Percentiles rank a stretch among this genome's conserved stretches.
Evolutionary conservation across 202 grass and related monocot genomes (phyloP).

Genomic region (Zizania palustris): DNA sequence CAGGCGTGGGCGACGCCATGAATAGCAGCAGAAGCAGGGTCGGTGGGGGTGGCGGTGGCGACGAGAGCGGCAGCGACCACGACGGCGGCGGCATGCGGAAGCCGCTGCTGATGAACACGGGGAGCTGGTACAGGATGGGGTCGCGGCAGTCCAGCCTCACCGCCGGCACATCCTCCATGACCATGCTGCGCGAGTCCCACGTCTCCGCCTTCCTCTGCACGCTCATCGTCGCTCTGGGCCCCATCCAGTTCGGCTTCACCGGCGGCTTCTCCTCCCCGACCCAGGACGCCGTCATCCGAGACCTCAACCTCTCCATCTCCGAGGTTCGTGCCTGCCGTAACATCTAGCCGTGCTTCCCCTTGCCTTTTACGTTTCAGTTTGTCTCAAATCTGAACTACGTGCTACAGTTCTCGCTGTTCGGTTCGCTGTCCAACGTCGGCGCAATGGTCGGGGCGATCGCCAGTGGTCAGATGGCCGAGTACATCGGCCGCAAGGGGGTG

Average conservation of each 20-base stretch:
- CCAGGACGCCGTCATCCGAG: slow-evolving; percentile 72
- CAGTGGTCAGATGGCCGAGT: slow-evolving; percentile 88
- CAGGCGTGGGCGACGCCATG: slow-evolving; percentile 19
- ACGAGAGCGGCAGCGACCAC: slow-evolving; percentile 71
- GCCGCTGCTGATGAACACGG: slow-evolving; percentile 76
- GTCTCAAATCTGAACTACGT: not conserved
- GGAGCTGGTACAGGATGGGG: slow-evolving; percentile 93
- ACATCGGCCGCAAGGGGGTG: slow-evolving; percentile 91
- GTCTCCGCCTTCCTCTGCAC: slow-evolving; percentile 93
- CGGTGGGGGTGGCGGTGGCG: slow-evolving; percentile 31
- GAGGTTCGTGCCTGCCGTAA: slow-evolving; percentile 43
- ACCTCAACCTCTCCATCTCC: slow-evolving; percentile 83
- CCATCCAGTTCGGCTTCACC: slow-evolving; percentile 98
- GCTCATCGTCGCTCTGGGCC: slow-evolving; percentile 91
- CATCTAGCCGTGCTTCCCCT: not conserved
- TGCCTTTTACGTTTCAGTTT: not conserved
- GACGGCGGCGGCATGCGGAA: slow-evolving; percentile 59
- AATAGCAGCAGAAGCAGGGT: slow-evolving; percentile 6
- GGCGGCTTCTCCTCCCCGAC: slow-evolving; percentile 89
- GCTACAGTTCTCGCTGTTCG: slow-evolving; percentile 83
- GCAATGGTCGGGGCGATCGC: slow-evolving; percentile 94
- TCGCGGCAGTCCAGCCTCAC: slow-evolving; percentile 77
- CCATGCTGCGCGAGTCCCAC: slow-evolving; percentile 70
- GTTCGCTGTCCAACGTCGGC: slow-evolving; percentile 89
- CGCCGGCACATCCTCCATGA: slow-evolving; percentile 58